Base-by-base conservation (phyloP, 495 filamentous ascomycete species). In the Aspergillus ellipticus region DNA sequence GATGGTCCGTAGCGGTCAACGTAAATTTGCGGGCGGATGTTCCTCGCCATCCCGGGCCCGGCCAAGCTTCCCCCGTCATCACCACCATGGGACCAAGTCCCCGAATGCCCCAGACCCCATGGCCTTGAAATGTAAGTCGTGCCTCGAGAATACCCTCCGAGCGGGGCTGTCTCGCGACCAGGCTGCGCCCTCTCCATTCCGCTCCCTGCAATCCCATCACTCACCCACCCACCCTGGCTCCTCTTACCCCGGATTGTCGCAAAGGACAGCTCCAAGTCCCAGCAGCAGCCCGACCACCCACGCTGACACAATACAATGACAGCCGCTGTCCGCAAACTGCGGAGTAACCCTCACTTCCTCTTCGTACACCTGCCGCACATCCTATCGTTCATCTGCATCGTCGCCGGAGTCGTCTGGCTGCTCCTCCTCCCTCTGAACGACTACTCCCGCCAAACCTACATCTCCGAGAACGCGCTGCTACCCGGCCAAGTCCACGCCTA, bases 401-500 rank as follows among this genome's bases (percentile, higher is more conserved):
- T 96, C 31, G 82, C 96, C 66, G 94, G 94, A 48, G 83, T 95
- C n/a, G 81, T 82, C 60, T 97, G 92, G 92, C 84, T 98, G 13
- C 83, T 96, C 33, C 79, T 97, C 19, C 85, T 98, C n/a, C 94
- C 94, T 28, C 82, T 97, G 49, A 80, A 98, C 71, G 82, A 91
- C 51, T 96, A 97, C 77, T 96, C 91, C 49, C 85, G 95, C 57
- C 76, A 82, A 43, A 98, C 94, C 10, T 97, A 98, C 72, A 94
- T 98, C 61, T 97, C 92, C 49, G 94, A 98, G 69, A 98, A 98
- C 71, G 94, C 94, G 16, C 85, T 98, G 8, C 78, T 98, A 16
- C 94, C 94, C 0, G 94, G 93, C 15, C 94, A 97, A 66, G 94
- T 97, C 11, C 92, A 97, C 72, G 96, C 95, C 0, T 97, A 98